Base-by-base conservation (phyloP, 179 eudicot species). In the Spergularia azorica region DNA sequence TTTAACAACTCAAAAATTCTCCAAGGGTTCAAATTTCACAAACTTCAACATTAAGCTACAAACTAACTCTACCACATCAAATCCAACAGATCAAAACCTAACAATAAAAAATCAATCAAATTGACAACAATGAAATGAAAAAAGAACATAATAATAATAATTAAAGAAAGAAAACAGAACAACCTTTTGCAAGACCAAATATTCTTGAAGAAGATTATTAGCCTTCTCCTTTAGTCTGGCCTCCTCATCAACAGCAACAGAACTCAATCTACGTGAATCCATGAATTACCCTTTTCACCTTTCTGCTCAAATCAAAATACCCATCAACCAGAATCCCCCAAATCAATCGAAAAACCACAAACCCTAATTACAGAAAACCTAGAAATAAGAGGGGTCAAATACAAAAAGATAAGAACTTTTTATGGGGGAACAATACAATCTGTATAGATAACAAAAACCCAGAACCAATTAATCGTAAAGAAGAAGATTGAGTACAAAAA, bases 121-220 rank as follows among this genome's bases (percentile, higher is more conserved):
- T 2, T 65, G 18, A 66, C 62, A 52, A 38, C 3, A 9, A 58
- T 39, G 0, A 41, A 67, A 74, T 26, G 15, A 18, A 41, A 54
- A 8, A 63, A 57, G 70, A 74, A 55, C 41, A 38, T 6, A 46
- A 58, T 18, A 21, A 10, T 16, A 17, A 57, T 8, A 15, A 21
- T 4, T 14, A 18, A 16, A 54, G 16, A 50, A 77, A 61, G 32
- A 17, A 70, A 74, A n/a, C 32, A 26, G 32, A 52, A 64, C 41
- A 63, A 84, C 86, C 86, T 84, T 84, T 78, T 84, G 86, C 86
- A 84, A 80, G 39, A 77, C 77, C 66, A 84, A 78, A 69, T 77
- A 84, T 16, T 84, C 79, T 61, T 84, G 84, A 60, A 84, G 56
- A 38, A 84, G 76, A 74, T 12, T 76, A 63, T 78, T 84, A 84